phyloP scores from a whole-genome alignment of 306 rosid species.

The Malus asiatica region DNA sequence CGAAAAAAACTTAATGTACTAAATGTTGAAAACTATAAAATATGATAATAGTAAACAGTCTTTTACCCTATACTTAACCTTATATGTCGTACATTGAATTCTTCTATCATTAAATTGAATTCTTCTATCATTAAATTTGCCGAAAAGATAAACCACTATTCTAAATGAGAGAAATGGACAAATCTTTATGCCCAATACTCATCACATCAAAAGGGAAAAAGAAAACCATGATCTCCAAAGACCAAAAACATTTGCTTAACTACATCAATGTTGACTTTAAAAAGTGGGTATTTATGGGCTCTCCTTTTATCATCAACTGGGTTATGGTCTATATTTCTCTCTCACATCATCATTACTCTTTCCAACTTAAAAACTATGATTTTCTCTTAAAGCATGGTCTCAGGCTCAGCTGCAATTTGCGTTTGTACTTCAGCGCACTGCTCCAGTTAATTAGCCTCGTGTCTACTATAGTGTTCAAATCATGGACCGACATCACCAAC shows the following conservation, averaged over 20 bases:
- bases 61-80: too few relatives aligned
- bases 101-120: neutral
- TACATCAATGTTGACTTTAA: neutral
- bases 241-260: neutral
- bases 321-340: neutral
- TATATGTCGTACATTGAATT: neutral
- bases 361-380: neutral
- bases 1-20: too few relatives aligned
- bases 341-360: neutral
- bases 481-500: too few relatives aligned
- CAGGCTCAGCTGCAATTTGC: neutral
- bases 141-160: neutral
- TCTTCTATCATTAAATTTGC: neutral
- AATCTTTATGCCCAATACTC: neutral
- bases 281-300: neutral
- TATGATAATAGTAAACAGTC: too few relatives aligned
- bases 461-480: too few relatives aligned
- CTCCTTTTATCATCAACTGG: neutral
- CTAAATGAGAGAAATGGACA: neutral
- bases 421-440: neutral
- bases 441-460: neutral
- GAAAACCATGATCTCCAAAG: neutral
- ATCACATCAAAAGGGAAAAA: neutral
- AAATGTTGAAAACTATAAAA: too few relatives aligned
- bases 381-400: neutral